Conservation (phyloP, 352 stramenopile genomes). For the Elongisporangium senticosum region DNA sequence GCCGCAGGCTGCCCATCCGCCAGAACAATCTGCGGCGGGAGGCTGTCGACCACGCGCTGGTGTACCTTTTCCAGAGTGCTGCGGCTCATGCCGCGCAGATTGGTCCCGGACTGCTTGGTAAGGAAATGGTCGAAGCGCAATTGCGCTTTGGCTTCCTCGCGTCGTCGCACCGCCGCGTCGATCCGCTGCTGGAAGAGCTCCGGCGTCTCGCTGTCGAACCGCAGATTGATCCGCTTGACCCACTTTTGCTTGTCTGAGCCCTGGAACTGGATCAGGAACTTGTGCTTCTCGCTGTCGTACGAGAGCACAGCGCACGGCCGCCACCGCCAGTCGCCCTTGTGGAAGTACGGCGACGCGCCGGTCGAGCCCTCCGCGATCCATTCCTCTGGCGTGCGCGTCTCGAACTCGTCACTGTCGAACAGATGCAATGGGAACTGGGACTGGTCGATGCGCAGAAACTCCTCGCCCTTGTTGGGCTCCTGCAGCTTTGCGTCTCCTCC, state of each 20-base stretch:
- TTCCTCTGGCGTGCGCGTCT: constrained; percentile 60
- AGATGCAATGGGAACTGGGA: constrained; percentile 88
- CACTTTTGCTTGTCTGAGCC: constrained; percentile 82
- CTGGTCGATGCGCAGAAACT: constrained; percentile 86
- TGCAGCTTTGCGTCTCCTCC: background rate
- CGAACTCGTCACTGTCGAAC: constrained; percentile 88
- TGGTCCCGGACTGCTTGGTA: constrained; percentile 57
- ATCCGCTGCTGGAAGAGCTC: constrained; percentile 73
- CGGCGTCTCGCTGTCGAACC: constrained; percentile 80
- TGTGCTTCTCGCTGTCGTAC: constrained; percentile 55
- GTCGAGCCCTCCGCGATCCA: constrained; percentile 55
- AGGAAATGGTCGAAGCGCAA: constrained; percentile 91
- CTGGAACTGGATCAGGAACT: constrained; percentile 85
- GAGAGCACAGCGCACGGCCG: constrained; percentile 50
- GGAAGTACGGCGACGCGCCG: constrained; percentile 75
- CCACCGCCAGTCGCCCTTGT: constrained; percentile 84
- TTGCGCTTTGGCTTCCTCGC: constrained; percentile 80
- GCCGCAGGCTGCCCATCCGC: constrained; percentile 63
- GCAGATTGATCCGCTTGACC: constrained; percentile 89
- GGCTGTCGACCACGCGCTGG: constrained; percentile 71
- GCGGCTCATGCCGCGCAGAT: constrained; percentile 76
- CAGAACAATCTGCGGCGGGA: constrained; percentile 54
- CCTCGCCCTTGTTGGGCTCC: constrained; percentile 25
- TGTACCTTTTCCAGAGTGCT: constrained; percentile 82
- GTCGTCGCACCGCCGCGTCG: constrained; percentile 43